These are phyloP conservation scores for Iris macrosiphon DNA, from an alignment of 106 monocot species.

Conservation along the genomic window DNA sequence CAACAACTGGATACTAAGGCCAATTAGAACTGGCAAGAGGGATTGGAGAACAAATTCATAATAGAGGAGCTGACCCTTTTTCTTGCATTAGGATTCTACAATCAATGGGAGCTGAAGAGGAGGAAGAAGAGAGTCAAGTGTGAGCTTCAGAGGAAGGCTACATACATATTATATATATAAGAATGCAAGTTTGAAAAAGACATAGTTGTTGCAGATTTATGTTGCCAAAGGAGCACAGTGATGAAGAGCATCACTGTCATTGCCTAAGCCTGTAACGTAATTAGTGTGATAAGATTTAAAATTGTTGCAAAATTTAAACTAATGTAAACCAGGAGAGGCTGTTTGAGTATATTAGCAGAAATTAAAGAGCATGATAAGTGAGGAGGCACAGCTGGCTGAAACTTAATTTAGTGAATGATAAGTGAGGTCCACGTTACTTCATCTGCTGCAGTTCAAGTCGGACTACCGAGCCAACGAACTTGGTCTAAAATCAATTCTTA, in stretches of 20 bases:
- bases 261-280: too few species aligned
- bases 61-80: not conserved
- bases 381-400: too few species aligned
- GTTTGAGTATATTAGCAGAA: too few species aligned
- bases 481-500: too few species aligned
- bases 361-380: too few species aligned
- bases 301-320: too few species aligned
- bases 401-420: too few species aligned
- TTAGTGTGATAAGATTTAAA: too few species aligned
- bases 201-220: not conserved
- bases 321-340: too few species aligned
- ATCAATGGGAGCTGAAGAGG: not conserved
- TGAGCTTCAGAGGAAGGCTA: not conserved
- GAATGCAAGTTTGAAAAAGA: constrained; percentile 10
- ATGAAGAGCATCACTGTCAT: constrained; percentile 2
- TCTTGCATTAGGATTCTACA: constrained; percentile 9
- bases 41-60: not conserved
- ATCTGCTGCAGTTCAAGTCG: too few species aligned
- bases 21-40: not conserved
- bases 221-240: constrained; percentile 6
- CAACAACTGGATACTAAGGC: not conserved
- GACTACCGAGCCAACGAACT: too few species aligned
- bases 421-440: too few species aligned
- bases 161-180: constrained; percentile 16
- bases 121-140: not conserved